These are phyloP conservation scores for Fusarium buxicola DNA, from an alignment of 2,329 filamentous ascomycete genomes.

Conservation along the genomic window DNA sequence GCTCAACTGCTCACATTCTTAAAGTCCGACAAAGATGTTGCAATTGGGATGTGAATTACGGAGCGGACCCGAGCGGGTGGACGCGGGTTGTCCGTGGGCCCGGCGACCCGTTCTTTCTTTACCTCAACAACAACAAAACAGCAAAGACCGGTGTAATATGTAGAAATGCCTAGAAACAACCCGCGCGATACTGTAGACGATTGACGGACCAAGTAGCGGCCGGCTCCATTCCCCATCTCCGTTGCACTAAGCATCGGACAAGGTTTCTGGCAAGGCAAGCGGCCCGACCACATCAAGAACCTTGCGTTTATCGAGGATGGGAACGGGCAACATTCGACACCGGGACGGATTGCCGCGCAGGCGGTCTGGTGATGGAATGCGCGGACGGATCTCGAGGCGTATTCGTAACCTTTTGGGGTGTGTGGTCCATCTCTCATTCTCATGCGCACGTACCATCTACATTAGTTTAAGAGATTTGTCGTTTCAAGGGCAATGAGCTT, in stretches of 20 bases:
- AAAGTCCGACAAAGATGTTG: constrained; percentile 9
- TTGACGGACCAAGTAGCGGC: constrained; percentile 1
- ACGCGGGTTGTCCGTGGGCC: constrained; percentile 26
- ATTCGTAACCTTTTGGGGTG: constrained; percentile 6
- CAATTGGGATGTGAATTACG: constrained; percentile 19
- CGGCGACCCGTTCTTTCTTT: constrained; percentile 29
- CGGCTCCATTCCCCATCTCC: constrained; percentile 18
- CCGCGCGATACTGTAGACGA: not conserved
- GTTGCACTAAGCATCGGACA: not conserved
- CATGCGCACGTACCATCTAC: constrained; percentile 15
- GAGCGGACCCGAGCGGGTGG: constrained; percentile 30
- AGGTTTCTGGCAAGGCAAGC: constrained; percentile 13
- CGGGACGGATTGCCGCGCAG: constrained; percentile 1
- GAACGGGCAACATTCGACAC: constrained; percentile 20
- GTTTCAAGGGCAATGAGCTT: constrained; percentile 4
- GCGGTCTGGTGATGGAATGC: constrained; percentile 15
- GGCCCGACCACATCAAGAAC: constrained; percentile 31
- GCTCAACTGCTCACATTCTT: constrained; percentile 8
- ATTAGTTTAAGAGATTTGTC: constrained; percentile 9
- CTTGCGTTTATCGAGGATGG: constrained; percentile 27
- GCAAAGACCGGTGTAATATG: constrained; percentile 5
- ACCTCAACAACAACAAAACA: constrained; percentile 19
- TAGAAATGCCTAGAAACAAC: not conserved
- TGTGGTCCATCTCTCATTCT: not conserved
- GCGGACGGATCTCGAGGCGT: constrained; percentile 5